A percentile compares a stretch with the other conserved stretches of the same genome.
Conservation (phyloP, 768 basidiomycete species). For the Amanita brunnescens region DNA sequence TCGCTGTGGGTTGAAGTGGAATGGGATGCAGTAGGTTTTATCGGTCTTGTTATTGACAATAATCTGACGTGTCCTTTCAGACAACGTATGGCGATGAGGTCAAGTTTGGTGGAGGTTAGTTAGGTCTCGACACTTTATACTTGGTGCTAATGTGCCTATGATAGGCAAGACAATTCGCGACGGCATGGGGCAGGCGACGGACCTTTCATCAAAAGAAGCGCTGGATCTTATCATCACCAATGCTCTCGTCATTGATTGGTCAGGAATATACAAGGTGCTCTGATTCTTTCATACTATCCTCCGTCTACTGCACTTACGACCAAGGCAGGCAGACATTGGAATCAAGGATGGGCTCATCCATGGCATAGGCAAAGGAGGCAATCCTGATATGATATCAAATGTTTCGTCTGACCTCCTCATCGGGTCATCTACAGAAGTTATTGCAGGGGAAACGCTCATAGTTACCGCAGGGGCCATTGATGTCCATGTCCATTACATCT, state of each 20-base stretch:
- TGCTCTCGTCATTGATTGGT: slow-evolving; percentile 90
- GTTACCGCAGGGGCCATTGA: slow-evolving; percentile 92
- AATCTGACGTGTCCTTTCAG: slow-evolving; percentile 23
- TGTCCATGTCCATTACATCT: slow-evolving; percentile 91
- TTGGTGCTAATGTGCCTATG: slow-evolving; percentile 3
- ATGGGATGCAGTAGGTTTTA: slow-evolving; percentile 53
- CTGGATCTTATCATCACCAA: slow-evolving; percentile 95
- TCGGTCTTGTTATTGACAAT: slow-evolving; percentile 1
- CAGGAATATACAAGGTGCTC: slow-evolving; percentile 84
- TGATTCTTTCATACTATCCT: neutral
- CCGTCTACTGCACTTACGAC: neutral
- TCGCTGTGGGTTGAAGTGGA: slow-evolving; percentile 90
- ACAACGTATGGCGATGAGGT: slow-evolving; percentile 93
- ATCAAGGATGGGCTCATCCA: slow-evolving; percentile 74
- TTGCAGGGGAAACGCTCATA: slow-evolving; percentile 93
- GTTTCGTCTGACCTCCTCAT: slow-evolving; percentile 68
- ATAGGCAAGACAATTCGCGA: slow-evolving; percentile 89
- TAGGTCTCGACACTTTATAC: neutral
- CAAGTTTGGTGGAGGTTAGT: slow-evolving; percentile 90
- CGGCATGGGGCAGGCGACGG: slow-evolving; percentile 91
- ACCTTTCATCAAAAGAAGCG: slow-evolving; percentile 52
- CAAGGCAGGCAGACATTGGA: slow-evolving; percentile 82
- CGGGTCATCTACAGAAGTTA: slow-evolving; percentile 89
- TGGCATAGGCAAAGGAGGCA: slow-evolving; percentile 96
- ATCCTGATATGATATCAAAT: slow-evolving; percentile 85